Base-by-base conservation (phyloP, 768 basidiomycete genomes). In the Suillus cothurnatus region DNA sequence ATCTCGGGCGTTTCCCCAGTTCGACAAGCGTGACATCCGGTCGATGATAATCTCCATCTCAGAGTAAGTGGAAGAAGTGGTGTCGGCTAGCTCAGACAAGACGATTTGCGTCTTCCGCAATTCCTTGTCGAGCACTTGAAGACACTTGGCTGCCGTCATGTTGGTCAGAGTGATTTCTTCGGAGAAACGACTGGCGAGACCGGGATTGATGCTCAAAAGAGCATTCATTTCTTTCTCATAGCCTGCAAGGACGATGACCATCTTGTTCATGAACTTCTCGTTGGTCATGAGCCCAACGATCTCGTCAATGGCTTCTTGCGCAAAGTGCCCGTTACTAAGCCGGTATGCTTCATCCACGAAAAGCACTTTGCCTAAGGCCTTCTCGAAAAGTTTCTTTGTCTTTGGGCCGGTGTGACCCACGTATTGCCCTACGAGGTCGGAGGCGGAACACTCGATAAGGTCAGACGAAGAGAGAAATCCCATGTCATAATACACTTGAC, bases 261-360 rank as follows among this genome's bases (percentile, higher is more conserved):
- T 73, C 69, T 89, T 89, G 19, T 80, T 77, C 67, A 81, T 81
- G 77, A 82, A 91, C 47, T 74, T 77, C 1, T 86, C 82, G 45
- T 87, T 79, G 0, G 90, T 91, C 64, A 91, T 78, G 1, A 86
- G 71, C 5, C 83, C 84, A 8, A 91, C 90, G 32, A 91, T 72
- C 69, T 91, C 90, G 71, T 91, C 90, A 43, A 89, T 82, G 8
- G 90, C 90, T 71, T 91, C 90, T 71, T 88, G 81, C 1, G 88
- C 87, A 67, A 89, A 91, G 0, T 78, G 84, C 0, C 88, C 89
- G 60, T 88, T 80, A 11, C 80, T 73, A 14, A 91, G 79, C 34
- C 88, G 79, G 69, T 91, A 91, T 0, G 90, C 90, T 66, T 91
- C 90, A 63, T 91, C 90, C 61, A 91, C 81, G 76, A 91, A 91